Evolutionary conservation across 441 rosid species (phyloP).

Genomic region (Adansonia gregorii): DNA sequence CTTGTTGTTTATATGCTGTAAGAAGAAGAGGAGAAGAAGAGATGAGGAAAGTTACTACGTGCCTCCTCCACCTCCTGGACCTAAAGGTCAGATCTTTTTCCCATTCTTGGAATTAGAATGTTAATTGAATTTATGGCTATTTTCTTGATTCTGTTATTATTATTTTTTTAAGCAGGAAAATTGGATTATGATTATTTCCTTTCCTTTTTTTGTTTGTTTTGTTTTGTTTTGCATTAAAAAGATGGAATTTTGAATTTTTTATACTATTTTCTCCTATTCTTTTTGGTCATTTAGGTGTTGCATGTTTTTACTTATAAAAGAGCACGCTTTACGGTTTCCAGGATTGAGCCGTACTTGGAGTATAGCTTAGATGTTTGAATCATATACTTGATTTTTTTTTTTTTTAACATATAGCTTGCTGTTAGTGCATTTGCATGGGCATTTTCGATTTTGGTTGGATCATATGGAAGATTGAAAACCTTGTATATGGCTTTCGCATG

Average conservation of each 20-base stretch:
- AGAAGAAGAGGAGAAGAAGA: constrained; percentile 59
- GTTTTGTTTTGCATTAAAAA: neutral
- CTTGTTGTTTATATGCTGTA: constrained; percentile 56
- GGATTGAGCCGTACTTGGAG: neutral
- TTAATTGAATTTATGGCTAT: neutral
- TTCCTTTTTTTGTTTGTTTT: neutral
- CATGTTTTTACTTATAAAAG: neutral
- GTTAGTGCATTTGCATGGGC: neutral
- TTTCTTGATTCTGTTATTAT: neutral
- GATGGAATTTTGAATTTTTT: neutral
- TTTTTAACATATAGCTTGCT: neutral
- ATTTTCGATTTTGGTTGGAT: neutral
- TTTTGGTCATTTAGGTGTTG: neutral
- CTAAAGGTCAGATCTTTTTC: constrained; percentile 48
- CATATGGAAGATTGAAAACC: neutral
- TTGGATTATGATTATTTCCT: neutral
- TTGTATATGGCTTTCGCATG: constrained; percentile 2
- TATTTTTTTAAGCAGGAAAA: neutral
- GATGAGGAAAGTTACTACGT: constrained; percentile 55
- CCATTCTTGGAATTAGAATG: neutral
- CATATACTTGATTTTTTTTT: neutral
- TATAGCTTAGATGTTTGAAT: neutral
- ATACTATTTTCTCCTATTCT: neutral
- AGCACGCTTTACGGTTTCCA: neutral
- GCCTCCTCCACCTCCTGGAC: constrained; percentile 65